phyloP scores from a whole-genome alignment of 2,329 filamentous ascomycete genomes.

The Drechslerella stenobrocha region DNA sequence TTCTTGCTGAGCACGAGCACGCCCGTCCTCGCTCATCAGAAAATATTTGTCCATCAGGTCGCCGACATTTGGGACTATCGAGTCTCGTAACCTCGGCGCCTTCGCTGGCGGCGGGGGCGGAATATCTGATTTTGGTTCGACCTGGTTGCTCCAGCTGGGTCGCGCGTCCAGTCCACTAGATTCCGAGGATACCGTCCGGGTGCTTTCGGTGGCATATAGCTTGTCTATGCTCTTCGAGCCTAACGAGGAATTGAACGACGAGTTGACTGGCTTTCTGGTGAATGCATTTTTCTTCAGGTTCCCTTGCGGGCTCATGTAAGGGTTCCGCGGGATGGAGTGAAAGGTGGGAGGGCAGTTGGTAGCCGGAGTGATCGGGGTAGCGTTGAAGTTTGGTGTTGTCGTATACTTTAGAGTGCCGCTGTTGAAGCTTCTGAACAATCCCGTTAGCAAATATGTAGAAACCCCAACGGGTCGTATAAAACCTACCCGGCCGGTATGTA shows the following conservation, averaged over 20 bases:
- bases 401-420: slow-evolving; percentile 40
- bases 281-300: slow-evolving; percentile 30
- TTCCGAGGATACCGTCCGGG: neutral
- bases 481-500: slow-evolving; percentile 22
- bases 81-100: slow-evolving; percentile 43
- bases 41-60: slow-evolving; percentile 34
- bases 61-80: slow-evolving; percentile 35
- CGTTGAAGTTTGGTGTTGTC: slow-evolving; percentile 47
- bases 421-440: slow-evolving; percentile 19
- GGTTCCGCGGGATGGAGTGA: slow-evolving; percentile 38
- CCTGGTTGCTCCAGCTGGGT: slow-evolving; percentile 3
- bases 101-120: slow-evolving; percentile 43
- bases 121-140: slow-evolving; percentile 31
- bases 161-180: neutral
- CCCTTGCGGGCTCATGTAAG: slow-evolving; percentile 11
- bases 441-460: slow-evolving; percentile 3
- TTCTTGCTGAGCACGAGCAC: neutral
- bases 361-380: slow-evolving; percentile 31
- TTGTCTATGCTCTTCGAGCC: slow-evolving; percentile 42
- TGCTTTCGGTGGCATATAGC: slow-evolving; percentile 28
- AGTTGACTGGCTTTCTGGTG: slow-evolving; percentile 42
- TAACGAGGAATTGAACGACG: slow-evolving; percentile 16
- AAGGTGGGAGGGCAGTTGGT: slow-evolving; percentile 37
- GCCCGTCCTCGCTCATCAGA: slow-evolving; percentile 21
- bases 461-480: neutral